Percentiles rank a stretch among this genome's conserved stretches.
phyloP scores from a whole-genome alignment of 441 rosid species.

The Corymbia calophylla region DNA sequence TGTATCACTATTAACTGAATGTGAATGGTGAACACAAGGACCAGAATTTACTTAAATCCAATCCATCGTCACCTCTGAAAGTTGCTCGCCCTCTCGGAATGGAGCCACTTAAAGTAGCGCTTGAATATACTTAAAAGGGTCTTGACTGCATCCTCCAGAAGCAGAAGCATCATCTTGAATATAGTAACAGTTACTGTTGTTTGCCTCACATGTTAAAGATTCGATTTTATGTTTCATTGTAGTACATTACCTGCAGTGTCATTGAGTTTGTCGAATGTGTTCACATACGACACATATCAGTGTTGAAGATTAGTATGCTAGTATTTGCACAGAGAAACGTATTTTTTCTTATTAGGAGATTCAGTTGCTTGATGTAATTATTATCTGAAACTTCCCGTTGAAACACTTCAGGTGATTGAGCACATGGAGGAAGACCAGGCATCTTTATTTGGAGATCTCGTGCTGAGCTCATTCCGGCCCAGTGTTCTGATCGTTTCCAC shows the following conservation, averaged over 20 bases:
- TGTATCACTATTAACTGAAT: not conserved
- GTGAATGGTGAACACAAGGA: not conserved
- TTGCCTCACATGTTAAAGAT: not conserved
- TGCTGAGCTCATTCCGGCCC: constrained; percentile 56
- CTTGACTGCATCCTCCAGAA: not conserved
- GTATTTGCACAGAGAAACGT: not conserved
- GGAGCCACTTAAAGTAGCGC: not conserved
- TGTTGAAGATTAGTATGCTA: not conserved
- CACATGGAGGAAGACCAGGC: constrained; percentile 99
- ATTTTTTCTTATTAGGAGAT: not conserved
- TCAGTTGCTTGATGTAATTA: not conserved
- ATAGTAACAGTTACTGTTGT: not conserved
- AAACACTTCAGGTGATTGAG: constrained; percentile 71
- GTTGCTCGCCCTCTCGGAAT: not conserved
- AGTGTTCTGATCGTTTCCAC: constrained; percentile 78
- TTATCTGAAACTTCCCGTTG: not conserved
- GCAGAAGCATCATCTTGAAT: not conserved
- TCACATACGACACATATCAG: not conserved
- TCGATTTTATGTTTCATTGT: not conserved
- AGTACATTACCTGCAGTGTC: not conserved
- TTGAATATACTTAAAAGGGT: not conserved
- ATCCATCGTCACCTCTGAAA: not conserved
- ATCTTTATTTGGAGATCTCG: constrained; percentile 53
- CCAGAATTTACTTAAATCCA: not conserved
- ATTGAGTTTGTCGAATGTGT: not conserved